Evolutionary conservation across 2,329 filamentous ascomycete species (phyloP).

Genomic region (Ceratocystis albifundus): DNA sequence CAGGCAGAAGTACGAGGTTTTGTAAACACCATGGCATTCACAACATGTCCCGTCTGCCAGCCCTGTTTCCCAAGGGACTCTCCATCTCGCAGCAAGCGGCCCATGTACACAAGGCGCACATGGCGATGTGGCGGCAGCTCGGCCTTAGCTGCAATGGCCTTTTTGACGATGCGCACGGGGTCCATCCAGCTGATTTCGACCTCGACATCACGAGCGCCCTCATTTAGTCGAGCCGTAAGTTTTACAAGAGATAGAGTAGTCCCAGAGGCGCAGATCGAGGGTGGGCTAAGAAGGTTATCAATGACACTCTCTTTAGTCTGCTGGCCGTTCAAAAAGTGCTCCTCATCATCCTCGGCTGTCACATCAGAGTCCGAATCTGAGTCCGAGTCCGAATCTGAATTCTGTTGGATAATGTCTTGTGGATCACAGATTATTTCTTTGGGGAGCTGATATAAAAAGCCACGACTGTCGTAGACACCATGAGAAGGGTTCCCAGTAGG

Average conservation of each 20-base stretch:
- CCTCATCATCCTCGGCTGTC: conserved; percentile 29
- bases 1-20: background rate
- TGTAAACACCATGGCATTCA: conserved; percentile 63
- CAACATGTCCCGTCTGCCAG: conserved; percentile 62
- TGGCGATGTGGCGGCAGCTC: conserved; percentile 49
- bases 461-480: conserved; percentile 59
- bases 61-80: conserved; percentile 55
- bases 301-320: background rate
- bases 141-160: conserved; percentile 48
- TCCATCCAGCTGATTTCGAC: conserved; percentile 49
- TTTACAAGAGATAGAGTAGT: background rate
- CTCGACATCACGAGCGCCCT: conserved; percentile 52
- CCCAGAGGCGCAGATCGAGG: background rate
- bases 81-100: conserved; percentile 63
- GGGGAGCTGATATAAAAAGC: conserved; percentile 57
- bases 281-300: background rate
- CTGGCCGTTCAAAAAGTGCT: background rate
- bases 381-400: conserved; percentile 28
- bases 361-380: conserved; percentile 24
- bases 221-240: conserved; percentile 49
- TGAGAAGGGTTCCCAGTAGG: conserved; percentile 61
- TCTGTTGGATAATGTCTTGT: conserved; percentile 39
- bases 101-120: conserved; percentile 67
- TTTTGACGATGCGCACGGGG: conserved; percentile 51
- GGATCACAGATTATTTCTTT: conserved; percentile 60